Evolutionary conservation across 768 basidiomycete species (phyloP).

Genomic region (Boletus vinaceobasis): DNA sequence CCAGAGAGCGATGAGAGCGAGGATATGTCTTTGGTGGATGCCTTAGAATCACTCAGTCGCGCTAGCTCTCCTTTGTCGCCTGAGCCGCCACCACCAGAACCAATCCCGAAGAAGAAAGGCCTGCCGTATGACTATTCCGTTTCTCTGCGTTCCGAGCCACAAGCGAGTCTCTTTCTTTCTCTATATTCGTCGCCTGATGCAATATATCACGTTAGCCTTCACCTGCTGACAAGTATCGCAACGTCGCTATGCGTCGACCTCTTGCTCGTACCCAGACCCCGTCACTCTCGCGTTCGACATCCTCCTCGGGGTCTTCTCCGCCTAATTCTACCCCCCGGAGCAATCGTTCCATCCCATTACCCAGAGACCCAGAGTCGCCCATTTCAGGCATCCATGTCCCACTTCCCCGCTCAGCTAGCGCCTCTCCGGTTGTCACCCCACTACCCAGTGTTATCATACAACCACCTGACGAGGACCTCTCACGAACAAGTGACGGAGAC

Average conservation of each 20-base stretch:
- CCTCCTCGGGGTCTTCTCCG: constrained; percentile 51
- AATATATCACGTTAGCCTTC: constrained; percentile 46
- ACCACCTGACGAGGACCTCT: constrained; percentile 16
- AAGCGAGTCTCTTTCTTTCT: constrained; percentile 37
- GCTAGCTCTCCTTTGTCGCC: constrained; percentile 47
- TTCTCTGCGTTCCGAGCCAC: constrained; percentile 58
- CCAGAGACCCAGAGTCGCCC: constrained; percentile 45
- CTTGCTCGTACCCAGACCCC: constrained; percentile 57
- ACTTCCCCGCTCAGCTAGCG: constrained; percentile 49
- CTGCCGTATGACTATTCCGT: constrained; percentile 49
- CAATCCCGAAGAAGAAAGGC: constrained; percentile 52
- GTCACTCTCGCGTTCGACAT: constrained; percentile 60
- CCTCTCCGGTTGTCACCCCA: constrained; percentile 43
- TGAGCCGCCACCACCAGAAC: constrained; percentile 32
- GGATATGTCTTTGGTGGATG: constrained; percentile 52
- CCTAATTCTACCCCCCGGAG: constrained; percentile 64
- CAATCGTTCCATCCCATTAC: constrained; percentile 41
- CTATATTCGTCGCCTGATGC: neutral
- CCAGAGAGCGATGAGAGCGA: constrained; percentile 42
- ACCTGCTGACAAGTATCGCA: constrained; percentile 59
- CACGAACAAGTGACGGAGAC: constrained; percentile 15
- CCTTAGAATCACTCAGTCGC: constrained; percentile 53
- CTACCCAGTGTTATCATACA: constrained; percentile 22
- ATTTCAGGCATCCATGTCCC: constrained; percentile 44
- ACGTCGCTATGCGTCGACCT: constrained; percentile 56